Evolutionary conservation across 257 asterid species (phyloP).

Genomic region (Gentiana macrophylla): DNA sequence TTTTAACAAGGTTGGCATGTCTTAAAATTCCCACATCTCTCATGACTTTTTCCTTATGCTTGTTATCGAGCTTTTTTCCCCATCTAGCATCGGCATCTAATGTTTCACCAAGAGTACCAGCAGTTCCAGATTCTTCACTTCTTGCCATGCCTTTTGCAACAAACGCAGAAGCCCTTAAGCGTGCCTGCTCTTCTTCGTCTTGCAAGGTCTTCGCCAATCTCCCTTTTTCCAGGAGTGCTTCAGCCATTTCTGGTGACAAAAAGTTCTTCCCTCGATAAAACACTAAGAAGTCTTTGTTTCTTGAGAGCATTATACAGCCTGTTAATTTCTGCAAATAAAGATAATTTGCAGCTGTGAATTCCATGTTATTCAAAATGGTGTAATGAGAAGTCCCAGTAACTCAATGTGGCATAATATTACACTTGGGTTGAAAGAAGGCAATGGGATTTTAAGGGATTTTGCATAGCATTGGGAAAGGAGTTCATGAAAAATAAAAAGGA

Average conservation of each 20-base stretch:
- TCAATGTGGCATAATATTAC: too few species aligned
- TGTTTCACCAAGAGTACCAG: conserved; percentile 89
- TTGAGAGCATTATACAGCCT: conserved; percentile 71
- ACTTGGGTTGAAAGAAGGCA: too few species aligned
- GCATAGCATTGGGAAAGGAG: too few species aligned
- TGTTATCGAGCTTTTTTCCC: conserved; percentile 61
- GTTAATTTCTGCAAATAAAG: conserved; percentile 68
- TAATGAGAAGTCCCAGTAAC: too few species aligned
- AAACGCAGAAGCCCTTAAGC: conserved; percentile 45
- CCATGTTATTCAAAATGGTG: too few species aligned
- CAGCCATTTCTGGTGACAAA: conserved; percentile 77
- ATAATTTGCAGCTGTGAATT: background rate
- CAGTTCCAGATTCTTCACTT: conserved; percentile 33
- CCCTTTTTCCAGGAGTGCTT: conserved; percentile 83
- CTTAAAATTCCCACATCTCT: conserved; percentile 64
- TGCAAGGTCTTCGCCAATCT: conserved; percentile 65
- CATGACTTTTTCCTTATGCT: conserved; percentile 55
- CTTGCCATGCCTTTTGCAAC: conserved; percentile 24
- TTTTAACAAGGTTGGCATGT: conserved; percentile 71
- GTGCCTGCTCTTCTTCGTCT: conserved; percentile 92
- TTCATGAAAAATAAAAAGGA: too few species aligned
- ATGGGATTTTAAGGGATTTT: too few species aligned
- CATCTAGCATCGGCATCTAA: conserved; percentile 73
- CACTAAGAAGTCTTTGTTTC: conserved; percentile 93
- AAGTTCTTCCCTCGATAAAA: conserved; percentile 87